phyloP scores from a whole-genome alignment of 2,329 filamentous ascomycete genomes.

The Juglanconis oblonga region DNA sequence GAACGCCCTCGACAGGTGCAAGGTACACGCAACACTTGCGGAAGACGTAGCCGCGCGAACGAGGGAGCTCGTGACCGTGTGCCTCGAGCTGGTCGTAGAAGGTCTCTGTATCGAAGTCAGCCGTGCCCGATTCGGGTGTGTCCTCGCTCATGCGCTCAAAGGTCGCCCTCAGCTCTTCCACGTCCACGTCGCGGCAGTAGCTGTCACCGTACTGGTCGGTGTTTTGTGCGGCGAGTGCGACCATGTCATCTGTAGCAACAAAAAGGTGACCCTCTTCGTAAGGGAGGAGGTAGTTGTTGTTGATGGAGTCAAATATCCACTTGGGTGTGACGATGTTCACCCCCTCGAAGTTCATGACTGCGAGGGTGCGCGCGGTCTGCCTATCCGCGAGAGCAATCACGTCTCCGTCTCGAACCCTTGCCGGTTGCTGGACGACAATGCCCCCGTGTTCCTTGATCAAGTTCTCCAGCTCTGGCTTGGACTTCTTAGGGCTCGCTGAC shows the following conservation, averaged over 20 bases:
- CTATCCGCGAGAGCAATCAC: constrained; percentile 80
- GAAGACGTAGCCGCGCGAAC: constrained; percentile 52
- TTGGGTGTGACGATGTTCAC: constrained; percentile 72
- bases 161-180: constrained; percentile 36
- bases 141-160: constrained; percentile 30
- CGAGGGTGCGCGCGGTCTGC: constrained; percentile 52
- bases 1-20: constrained; percentile 26
- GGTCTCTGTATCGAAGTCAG: constrained; percentile 38
- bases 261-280: constrained; percentile 67
- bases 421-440: constrained; percentile 70
- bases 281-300: constrained; percentile 61
- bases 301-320: constrained; percentile 83
- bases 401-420: constrained; percentile 55
- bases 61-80: constrained; percentile 51
- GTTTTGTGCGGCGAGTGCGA: constrained; percentile 54
- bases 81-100: constrained; percentile 56
- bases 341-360: constrained; percentile 37
- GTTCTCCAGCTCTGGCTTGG: constrained; percentile 75
- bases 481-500: constrained; percentile 67
- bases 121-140: constrained; percentile 20
- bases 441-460: constrained; percentile 84
- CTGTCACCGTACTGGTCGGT: constrained; percentile 81
- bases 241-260: constrained; percentile 57
- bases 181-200: constrained; percentile 62
- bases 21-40: constrained; percentile 42